Evolutionary conservation across 257 asterid genomes (phyloP).

Genomic region (Phtheirospermum japonicum): DNA sequence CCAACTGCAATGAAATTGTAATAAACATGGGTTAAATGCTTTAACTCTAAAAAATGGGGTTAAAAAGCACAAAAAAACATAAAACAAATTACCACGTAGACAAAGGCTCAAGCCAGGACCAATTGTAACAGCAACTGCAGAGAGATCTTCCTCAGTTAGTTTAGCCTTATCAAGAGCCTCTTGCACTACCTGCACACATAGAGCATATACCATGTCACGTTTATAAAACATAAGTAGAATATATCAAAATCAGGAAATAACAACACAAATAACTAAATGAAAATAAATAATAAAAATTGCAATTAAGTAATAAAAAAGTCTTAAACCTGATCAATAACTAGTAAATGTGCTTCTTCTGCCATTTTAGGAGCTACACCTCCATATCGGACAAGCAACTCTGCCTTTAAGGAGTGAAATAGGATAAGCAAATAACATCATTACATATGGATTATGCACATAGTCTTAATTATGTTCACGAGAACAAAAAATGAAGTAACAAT

Average conservation of each 20-base stretch:
- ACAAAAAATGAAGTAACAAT: no score
- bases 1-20: constrained; percentile 60
- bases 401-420: constrained; percentile 50
- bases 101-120: constrained; percentile 99
- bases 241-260: not conserved
- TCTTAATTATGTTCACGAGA: no score
- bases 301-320: not conserved
- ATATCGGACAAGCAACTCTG: constrained; percentile 77
- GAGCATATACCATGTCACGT: not conserved
- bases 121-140: constrained; percentile 97
- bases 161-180: constrained; percentile 90
- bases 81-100: constrained; percentile 62
- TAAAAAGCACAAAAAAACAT: not conserved
- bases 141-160: constrained; percentile 71
- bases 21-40: constrained; percentile 16
- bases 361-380: constrained; percentile 99
- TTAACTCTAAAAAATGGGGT: not conserved
- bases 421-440: constrained; percentile 2
- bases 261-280: constrained; percentile 5
- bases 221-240: not conserved
- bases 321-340: constrained; percentile 84
- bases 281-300: not conserved
- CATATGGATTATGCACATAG: not conserved
- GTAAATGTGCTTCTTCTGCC: constrained; percentile 96
- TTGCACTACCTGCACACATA: constrained; percentile 76